Evolutionary conservation across 1,139 yeast genomes (phyloP), one percentile per base, ranked within the genome.

Genomic region (Yamadazyma oceani): DNA sequence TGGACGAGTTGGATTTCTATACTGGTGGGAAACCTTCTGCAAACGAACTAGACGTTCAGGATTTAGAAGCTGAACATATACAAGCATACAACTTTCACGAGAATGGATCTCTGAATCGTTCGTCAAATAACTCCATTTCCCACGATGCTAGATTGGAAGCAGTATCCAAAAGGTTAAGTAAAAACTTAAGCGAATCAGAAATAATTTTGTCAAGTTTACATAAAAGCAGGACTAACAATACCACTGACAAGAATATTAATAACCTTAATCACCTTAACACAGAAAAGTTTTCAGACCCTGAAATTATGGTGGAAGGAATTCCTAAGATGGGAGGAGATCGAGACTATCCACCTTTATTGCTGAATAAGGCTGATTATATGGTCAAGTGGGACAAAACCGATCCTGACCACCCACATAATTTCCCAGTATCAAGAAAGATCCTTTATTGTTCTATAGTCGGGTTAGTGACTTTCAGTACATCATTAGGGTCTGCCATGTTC

Each of bases 331-430:
- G 73, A 7, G 60, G 56, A 11, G 65, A 58, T n/a, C 50, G 62
- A 27, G 57, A 54, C 2, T 62, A 55, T 37, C 73, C 73, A 0
- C 64, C 66, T 3, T 41, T 54, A 9, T 51, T 63, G 21, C 66
- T 64, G 1, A 59, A 58, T 24, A 54, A 64, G 36, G 56, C 54
- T 4, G 58, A 61, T 2, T 66, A 64, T 42, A 52, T 54, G 2
- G 69, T 66, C 11, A 50, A 54, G 15, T 77, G 59, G 48, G 75
- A 69, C 43, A 78, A 78, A 1, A 67, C 69, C 1, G 82, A 77
- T 48, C 77, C 78, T 1, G 34, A 40, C 1, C 67, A 62, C 43
- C 81, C 82, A 0, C 62, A 60, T 39, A 76, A 75, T 49, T 75
- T 73, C 70, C 46, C 73, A 1, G 26, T 58, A 19, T 28, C 34